Percentiles rank a stretch among this genome's conserved stretches.
Conservation (phyloP, 345 rosid genomes). For the Brassica cretica region DNA sequence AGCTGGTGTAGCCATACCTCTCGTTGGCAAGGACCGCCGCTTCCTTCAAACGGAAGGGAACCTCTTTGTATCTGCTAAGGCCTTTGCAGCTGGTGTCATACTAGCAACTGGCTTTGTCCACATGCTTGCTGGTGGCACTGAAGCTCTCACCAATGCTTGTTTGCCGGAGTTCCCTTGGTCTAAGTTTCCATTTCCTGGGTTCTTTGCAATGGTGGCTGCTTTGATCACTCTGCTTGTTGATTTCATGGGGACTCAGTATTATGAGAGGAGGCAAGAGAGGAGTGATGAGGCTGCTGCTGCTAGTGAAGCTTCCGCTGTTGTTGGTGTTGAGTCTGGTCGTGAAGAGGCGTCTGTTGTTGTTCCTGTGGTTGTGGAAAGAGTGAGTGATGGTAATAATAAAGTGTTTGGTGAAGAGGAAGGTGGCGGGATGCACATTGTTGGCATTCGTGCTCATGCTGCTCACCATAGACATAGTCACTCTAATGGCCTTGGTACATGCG, state of each 20-base stretch:
- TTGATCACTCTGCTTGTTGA: slow-evolving; percentile 76
- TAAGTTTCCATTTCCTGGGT: slow-evolving; percentile 85
- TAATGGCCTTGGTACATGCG: slow-evolving; percentile 60
- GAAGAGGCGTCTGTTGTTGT: slow-evolving; percentile 46
- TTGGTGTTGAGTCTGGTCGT: slow-evolving; percentile 40
- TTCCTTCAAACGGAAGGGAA: slow-evolving; percentile 73
- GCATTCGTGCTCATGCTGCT: slow-evolving; percentile 90
- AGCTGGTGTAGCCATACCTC: slow-evolving; percentile 70
- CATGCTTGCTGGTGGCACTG: slow-evolving; percentile 69
- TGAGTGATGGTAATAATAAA: slow-evolving; percentile 32
- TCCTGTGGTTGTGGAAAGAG: slow-evolving; percentile 34
- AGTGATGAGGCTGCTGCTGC: slow-evolving; percentile 34
- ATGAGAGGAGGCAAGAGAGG: slow-evolving; percentile 75
- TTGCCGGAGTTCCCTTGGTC: slow-evolving; percentile 74
- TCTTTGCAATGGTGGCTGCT: slow-evolving; percentile 85
- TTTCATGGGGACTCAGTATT: slow-evolving; percentile 89
- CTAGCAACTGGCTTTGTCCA: slow-evolving; percentile 96
- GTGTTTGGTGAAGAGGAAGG: slow-evolving; percentile 86
- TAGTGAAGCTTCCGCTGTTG: neutral
- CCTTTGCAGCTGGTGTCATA: slow-evolving; percentile 93
- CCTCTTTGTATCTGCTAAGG: slow-evolving; percentile 82
- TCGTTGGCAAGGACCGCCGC: slow-evolving; percentile 64
- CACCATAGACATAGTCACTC: slow-evolving; percentile 84
- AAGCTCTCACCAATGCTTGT: slow-evolving; percentile 63
- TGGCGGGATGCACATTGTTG: slow-evolving; percentile 90